Percentiles rank a stretch among this genome's conserved stretches.
Conservation (phyloP, 192 early-diverging fungal species). For the Backusella parvicylindrica region DNA sequence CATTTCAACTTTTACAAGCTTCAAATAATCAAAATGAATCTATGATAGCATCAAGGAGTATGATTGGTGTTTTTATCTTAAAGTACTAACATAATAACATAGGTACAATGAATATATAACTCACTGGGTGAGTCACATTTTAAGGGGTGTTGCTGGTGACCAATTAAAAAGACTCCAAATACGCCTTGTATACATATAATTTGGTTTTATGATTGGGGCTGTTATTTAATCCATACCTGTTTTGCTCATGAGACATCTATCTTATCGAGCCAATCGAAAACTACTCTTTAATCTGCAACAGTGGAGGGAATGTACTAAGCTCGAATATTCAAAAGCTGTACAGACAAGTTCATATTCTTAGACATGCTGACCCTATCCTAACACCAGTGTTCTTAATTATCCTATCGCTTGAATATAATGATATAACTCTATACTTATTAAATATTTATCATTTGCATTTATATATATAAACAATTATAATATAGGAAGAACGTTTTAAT, state of each 20-base stretch:
- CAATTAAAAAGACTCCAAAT: neutral
- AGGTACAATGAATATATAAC: slow-evolving; percentile 1
- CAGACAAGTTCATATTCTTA: neutral
- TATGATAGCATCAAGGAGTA: neutral
- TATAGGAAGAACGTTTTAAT: neutral
- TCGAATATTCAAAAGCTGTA: neutral
- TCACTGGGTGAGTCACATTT: neutral
- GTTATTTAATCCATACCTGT: neutral
- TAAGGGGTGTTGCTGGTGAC: neutral
- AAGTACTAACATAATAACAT: neutral
- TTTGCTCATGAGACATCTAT: neutral
- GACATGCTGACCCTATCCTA: neutral
- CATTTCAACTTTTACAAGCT: neutral
- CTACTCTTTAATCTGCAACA: neutral
- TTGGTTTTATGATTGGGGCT: neutral
- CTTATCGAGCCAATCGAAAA: neutral
- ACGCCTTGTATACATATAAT: neutral
- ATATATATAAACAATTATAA: neutral
- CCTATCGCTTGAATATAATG: neutral
- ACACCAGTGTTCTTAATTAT: neutral
- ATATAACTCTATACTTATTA: neutral
- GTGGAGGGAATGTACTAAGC: neutral
- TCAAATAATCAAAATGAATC: neutral
- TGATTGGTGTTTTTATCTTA: neutral
- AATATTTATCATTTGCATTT: neutral